Conservation (phyloP, 352 stramenopile genomes). For the Globisporangium middletonii region DNA sequence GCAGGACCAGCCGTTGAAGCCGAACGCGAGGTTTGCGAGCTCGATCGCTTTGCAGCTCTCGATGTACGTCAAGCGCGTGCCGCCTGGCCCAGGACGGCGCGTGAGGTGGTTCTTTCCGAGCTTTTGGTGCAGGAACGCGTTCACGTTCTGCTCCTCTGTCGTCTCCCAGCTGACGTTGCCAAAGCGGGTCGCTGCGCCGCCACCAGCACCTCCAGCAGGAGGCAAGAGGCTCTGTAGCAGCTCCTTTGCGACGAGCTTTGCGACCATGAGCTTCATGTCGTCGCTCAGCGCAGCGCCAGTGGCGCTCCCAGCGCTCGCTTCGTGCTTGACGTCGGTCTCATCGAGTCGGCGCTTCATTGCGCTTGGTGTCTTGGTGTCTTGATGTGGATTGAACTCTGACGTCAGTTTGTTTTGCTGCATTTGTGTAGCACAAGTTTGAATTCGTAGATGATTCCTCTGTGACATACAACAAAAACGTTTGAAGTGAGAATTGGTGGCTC, state of each 20-base stretch:
- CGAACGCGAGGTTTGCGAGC: constrained; percentile 83
- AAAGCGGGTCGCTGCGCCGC: constrained; percentile 29
- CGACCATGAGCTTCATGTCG: constrained; percentile 38
- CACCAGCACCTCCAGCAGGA: neutral
- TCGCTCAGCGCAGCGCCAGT: constrained; percentile 5
- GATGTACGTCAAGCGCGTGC: constrained; percentile 79
- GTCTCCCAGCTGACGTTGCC: constrained; percentile 47
- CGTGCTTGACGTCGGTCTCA: constrained; percentile 14
- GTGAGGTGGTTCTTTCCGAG: constrained; percentile 71
- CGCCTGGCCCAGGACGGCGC: constrained; percentile 56
- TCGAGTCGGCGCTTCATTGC: constrained; percentile 47
- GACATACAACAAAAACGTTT: too few relatives aligned
- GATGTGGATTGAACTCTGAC: too few relatives aligned
- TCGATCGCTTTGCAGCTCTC: constrained; percentile 89
- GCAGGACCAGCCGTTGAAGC: constrained; percentile 86
- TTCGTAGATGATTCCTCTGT: too few relatives aligned
- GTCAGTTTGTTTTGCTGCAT: neutral
- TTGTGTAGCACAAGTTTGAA: too few relatives aligned
- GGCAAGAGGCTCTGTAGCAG: constrained; percentile 13
- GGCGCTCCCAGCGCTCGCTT: constrained; percentile 1
- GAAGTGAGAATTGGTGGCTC: neutral
- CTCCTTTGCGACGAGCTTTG: constrained; percentile 31
- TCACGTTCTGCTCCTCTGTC: constrained; percentile 47
- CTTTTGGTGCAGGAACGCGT: constrained; percentile 78
- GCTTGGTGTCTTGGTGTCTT: too few relatives aligned